phyloP scores from a whole-genome alignment of 768 basidiomycete species.

The Mycena galericulata region DNA sequence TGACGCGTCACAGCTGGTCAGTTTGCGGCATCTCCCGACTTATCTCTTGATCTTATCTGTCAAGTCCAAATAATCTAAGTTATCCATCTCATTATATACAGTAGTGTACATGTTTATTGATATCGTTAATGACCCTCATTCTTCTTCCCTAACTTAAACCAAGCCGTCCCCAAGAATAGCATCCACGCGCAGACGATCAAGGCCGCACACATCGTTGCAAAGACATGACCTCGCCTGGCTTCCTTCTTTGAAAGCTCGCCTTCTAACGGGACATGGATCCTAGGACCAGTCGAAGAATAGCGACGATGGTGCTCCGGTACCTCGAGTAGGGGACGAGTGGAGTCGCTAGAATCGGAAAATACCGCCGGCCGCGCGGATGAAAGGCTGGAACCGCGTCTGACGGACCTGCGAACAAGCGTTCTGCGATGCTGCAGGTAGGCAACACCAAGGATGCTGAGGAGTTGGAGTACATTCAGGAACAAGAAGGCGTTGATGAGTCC shows the following conservation, averaged over 20 bases:
- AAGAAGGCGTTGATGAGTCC: slow-evolving; percentile 29
- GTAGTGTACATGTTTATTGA: background rate
- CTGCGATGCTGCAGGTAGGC: slow-evolving; percentile 58
- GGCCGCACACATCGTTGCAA: slow-evolving; percentile 53
- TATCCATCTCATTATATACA: no score
- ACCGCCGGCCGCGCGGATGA: background rate
- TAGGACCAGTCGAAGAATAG: slow-evolving; percentile 35
- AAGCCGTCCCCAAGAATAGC: slow-evolving; percentile 73
- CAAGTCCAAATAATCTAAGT: no score
- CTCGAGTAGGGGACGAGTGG: slow-evolving; percentile 24
- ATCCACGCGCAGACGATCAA: slow-evolving; percentile 69
- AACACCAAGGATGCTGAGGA: slow-evolving; percentile 63
- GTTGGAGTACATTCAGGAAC: slow-evolving; percentile 66
- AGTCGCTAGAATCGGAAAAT: slow-evolving; percentile 18
- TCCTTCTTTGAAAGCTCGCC: slow-evolving; percentile 43
- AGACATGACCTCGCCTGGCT: slow-evolving; percentile 62
- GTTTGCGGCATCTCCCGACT: background rate
- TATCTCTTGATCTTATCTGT: no score
- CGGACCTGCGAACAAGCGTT: slow-evolving; percentile 39
- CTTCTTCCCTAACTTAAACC: slow-evolving; percentile 63
- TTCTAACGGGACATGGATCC: slow-evolving; percentile 35
- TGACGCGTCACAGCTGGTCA: background rate
- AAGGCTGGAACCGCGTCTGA: slow-evolving; percentile 7
- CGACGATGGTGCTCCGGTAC: slow-evolving; percentile 33
- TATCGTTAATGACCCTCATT: slow-evolving; percentile 35